phyloP scores from a whole-genome alignment of 164 flowering plant genomes.

The Kingdonia uniflora region DNA sequence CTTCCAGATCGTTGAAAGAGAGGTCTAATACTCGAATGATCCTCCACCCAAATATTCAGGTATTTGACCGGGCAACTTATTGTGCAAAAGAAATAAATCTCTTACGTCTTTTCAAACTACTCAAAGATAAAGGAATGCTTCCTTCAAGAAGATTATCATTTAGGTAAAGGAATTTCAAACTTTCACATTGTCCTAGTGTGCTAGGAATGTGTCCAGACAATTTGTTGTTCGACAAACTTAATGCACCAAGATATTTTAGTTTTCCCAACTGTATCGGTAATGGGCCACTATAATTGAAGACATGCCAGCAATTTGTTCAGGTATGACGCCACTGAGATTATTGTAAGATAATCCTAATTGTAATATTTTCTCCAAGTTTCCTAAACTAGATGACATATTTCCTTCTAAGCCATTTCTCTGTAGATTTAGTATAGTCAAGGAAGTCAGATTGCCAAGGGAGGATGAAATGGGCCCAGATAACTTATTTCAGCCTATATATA shows the following conservation, averaged over 20 bases:
- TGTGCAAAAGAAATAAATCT: slow-evolving; percentile 4
- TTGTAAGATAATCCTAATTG: background rate
- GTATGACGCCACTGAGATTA: slow-evolving; percentile 1
- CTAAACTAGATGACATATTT: too few relatives aligned
- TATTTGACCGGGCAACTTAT: slow-evolving; percentile 9
- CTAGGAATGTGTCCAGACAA: too few relatives aligned
- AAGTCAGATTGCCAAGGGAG: background rate
- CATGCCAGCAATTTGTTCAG: background rate
- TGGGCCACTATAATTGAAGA: slow-evolving; percentile 1
- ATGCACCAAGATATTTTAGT: background rate
- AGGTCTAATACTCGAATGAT: background rate
- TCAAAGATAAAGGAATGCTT: slow-evolving; percentile 5
- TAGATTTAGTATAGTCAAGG: background rate
- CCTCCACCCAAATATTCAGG: slow-evolving; percentile 4
- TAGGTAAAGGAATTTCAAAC: background rate
- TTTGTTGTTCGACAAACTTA: slow-evolving; percentile 17
- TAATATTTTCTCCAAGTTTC: background rate
- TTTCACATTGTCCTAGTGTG: slow-evolving; percentile 15
- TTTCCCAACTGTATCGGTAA: background rate
- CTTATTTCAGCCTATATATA: background rate
- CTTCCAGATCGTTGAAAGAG: slow-evolving; percentile 14
- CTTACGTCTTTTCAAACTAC: background rate
- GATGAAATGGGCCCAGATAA: background rate
- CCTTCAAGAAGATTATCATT: slow-evolving; percentile 8
- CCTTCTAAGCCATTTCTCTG: background rate